Percentiles rank a stretch among this genome's conserved stretches.
These are phyloP conservation scores for button mushroom (Agaricus bisporus) DNA, from an alignment of 768 basidiomycete genomes.

Conservation along the genomic window DNA sequence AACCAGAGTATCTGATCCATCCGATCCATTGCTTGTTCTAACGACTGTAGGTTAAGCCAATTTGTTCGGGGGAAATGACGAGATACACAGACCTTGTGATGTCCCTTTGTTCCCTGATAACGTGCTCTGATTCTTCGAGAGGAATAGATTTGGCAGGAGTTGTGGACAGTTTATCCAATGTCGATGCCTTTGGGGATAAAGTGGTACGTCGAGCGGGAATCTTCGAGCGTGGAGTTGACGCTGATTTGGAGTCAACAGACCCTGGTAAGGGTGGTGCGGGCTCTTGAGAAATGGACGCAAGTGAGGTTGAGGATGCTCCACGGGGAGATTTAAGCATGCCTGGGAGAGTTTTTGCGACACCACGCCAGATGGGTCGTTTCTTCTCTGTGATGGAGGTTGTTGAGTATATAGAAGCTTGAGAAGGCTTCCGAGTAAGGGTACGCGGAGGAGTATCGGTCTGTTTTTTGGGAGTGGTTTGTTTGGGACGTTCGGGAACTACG, in stretches of 20 bases:
- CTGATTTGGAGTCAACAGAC: not conserved
- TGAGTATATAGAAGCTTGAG: not conserved
- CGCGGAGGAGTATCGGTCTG: not conserved
- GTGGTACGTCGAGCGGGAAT: not conserved
- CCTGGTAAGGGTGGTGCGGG: not conserved
- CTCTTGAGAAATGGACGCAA: not conserved
- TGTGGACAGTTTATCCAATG: not conserved
- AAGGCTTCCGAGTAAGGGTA: not conserved
- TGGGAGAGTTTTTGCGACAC: not conserved
- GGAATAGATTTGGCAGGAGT: not conserved
- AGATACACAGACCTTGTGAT: not conserved
- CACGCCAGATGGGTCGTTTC: slow-evolving; percentile 3
- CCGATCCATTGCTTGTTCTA: not conserved
- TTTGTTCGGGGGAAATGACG: no score
- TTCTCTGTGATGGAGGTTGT: not conserved
- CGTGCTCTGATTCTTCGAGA: not conserved
- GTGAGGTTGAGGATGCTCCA: slow-evolving; percentile 1
- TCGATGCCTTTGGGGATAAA: not conserved
- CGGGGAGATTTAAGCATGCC: slow-evolving; percentile 1
- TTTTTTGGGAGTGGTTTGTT: not conserved
- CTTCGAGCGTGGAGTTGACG: not conserved
- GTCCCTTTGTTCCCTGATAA: not conserved
- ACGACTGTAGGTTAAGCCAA: not conserved
- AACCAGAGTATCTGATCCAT: not conserved
- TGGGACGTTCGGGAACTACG: not conserved